Evolutionary conservation across 106 monocot species (phyloP), one percentile per base, ranked within the genome.

Genomic region (Apostasia ramifera): DNA sequence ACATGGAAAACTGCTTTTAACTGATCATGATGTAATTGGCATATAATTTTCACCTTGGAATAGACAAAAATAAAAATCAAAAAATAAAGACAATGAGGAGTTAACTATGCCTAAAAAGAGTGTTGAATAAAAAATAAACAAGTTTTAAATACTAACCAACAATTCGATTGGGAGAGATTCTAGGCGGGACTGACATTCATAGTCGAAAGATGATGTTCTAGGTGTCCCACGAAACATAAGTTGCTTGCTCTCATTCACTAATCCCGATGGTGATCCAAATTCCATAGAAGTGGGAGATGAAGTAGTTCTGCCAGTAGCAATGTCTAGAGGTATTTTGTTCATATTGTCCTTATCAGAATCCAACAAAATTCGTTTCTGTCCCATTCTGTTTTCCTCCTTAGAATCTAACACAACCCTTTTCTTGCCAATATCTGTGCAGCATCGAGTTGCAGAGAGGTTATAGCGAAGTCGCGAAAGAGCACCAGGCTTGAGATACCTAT

Each of bases 21-120:
- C 66, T 98, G 85, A 70, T 98, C 98, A 80, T 98, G 98, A 69
- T 98, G 98, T 77, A 98, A 77, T 66, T 76, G 74, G 55, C 93
- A 93, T 47, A 98, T 40, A 53, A 98, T 85, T 78, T 87, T 90
- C 3, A 98, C 87, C 98, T 95, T 71, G 42, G 6, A 52, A 73
- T 3, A 62, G 0, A 51, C 75, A 69, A 69, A 0, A 67, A 14
- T 12, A 6, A 4, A 40, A 44, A 48, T 14, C 46, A 45, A 54
- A 44, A n/a, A 45, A 56, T 11, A 45, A 8, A 56, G 3, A 55
- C 45, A 69, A 12, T 4, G 44, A 45, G 11, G 38, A 40, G 6
- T 47, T 57, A 3, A 48, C 1, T 38, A 57, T 37, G 37, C 57
- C 45, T 1, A 58, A 47, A 56, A 69, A 44, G 26, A 2, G 45